phyloP scores from a whole-genome alignment of 495 filamentous ascomycete genomes.

The Trichoderma asperelloides region DNA sequence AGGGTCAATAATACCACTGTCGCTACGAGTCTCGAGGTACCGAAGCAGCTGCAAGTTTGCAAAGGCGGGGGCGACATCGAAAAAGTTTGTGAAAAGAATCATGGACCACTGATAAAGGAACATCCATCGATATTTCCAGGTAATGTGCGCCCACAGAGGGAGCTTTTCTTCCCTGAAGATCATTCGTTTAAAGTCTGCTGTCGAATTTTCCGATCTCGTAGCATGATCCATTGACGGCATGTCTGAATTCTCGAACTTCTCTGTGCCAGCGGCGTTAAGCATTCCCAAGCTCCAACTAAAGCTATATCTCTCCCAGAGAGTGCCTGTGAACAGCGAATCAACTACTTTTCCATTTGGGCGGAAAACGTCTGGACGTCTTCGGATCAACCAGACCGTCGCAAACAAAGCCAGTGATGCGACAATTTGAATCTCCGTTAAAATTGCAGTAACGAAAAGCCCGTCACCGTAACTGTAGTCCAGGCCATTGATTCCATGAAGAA shows the following conservation, averaged over 20 bases:
- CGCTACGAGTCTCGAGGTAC: neutral
- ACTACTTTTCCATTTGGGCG: neutral
- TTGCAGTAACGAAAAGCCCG: neutral
- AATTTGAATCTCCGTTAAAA: neutral
- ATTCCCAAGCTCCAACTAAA: neutral
- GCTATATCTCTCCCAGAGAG: neutral
- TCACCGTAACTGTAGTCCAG: neutral
- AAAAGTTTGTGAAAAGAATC: neutral
- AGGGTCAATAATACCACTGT: neutral
- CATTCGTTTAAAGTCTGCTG: neutral
- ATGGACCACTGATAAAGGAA: neutral
- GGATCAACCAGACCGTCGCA: neutral
- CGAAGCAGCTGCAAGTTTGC: neutral
- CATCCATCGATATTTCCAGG: neutral
- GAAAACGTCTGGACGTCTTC: neutral
- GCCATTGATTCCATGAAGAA: neutral
- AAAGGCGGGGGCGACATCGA: neutral
- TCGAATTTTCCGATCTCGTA: neutral
- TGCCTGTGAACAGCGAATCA: neutral
- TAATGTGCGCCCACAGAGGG: neutral
- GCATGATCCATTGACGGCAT: neutral
- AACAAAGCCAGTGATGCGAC: neutral
- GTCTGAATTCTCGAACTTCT: neutral
- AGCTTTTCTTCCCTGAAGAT: neutral
- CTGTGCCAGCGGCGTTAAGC: neutral